These are phyloP conservation scores for Solanum microdontum DNA, from an alignment of 257 asterid species.

Conservation along the genomic window DNA sequence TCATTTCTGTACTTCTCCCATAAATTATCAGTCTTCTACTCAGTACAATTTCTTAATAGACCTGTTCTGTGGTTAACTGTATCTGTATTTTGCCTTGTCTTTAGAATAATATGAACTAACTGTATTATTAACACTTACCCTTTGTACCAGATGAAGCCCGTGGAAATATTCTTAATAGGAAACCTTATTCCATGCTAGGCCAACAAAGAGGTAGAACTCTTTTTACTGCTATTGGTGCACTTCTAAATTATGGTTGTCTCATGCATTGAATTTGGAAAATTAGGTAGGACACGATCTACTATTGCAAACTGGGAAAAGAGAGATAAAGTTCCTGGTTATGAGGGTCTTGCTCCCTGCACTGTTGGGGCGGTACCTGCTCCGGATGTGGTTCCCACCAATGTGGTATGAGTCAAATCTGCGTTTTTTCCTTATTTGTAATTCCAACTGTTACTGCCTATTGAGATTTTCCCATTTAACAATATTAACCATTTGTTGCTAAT, in stretches of 20 bases:
- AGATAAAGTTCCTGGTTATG: slow-evolving; percentile 45
- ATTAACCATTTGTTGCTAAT: neutral
- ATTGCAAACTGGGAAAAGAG: slow-evolving; percentile 63
- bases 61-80: neutral
- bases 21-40: neutral
- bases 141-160: slow-evolving; percentile 37
- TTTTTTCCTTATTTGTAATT: neutral
- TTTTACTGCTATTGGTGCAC: slow-evolving; percentile 1
- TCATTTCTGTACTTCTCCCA: neutral
- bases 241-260: slow-evolving; percentile 1
- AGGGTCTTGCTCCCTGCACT: slow-evolving; percentile 39
- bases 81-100: neutral
- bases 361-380: slow-evolving; percentile 35
- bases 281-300: slow-evolving; percentile 44
- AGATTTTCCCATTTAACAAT: neutral
- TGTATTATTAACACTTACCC: neutral
- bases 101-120: neutral
- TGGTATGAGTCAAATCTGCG: slow-evolving; percentile 7
- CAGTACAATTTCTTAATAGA: neutral
- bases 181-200: slow-evolving; percentile 39
- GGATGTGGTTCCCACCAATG: slow-evolving; percentile 16
- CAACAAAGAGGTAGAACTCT: slow-evolving; percentile 50
- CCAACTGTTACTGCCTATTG: neutral
- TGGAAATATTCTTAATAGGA: slow-evolving; percentile 37
- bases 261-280: slow-evolving; percentile 5